Evolutionary conservation across 2,329 filamentous ascomycete genomes (phyloP), one percentile per base, ranked within the genome.

Genomic region (Aspergillus quadrilineatus): DNA sequence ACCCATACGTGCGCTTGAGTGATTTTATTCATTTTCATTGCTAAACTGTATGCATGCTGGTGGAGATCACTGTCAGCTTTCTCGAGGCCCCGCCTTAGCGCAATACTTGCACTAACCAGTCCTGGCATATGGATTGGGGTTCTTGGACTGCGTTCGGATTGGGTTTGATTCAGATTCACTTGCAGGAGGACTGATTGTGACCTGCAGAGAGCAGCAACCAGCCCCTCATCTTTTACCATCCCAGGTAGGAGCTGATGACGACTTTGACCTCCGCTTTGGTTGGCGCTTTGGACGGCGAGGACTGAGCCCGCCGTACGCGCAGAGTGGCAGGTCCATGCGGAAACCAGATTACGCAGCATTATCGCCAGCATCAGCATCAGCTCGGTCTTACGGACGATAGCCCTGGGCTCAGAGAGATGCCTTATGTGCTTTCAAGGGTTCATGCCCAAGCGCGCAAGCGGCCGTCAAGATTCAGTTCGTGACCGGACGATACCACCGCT

Each of bases 11-110:
- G 4, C 37, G 9, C 28, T 9, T 51, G 49, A 34, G 49, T 6
- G 15, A 51, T 51, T 36, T 52, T 52, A 52, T 45, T 45, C 50
- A 52, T 44, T 45, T 29, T 32, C 22, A 52, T 52, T 52, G 42
- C 50, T 45, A 52, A 52, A 17, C n/a, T 34, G 10, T 44, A 52
- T 39, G 50, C 41, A 29, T 34, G 15, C 7, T 12, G 29, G 49
- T 51, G 41, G 50, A 14, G 29, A 7, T 42, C n/a, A 7, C 15
- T 14, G 8, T 17, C 39, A 22, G n/a, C 39, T 22, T 22, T 17
- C 8, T 7, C 17, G 10, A 42, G n/a, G n/a, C 22, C 22, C 22
- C 22, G 22, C 22, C 14, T 22, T 17, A 22, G 15, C 39, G n/a
- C 17, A 6, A 42, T 7, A 42, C 7, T 22, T 22, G 22, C 22